A percentile compares a stretch with the other conserved stretches of the same genome.
phyloP scores from a whole-genome alignment of 768 basidiomycete species.

The Harrya chromipes region DNA sequence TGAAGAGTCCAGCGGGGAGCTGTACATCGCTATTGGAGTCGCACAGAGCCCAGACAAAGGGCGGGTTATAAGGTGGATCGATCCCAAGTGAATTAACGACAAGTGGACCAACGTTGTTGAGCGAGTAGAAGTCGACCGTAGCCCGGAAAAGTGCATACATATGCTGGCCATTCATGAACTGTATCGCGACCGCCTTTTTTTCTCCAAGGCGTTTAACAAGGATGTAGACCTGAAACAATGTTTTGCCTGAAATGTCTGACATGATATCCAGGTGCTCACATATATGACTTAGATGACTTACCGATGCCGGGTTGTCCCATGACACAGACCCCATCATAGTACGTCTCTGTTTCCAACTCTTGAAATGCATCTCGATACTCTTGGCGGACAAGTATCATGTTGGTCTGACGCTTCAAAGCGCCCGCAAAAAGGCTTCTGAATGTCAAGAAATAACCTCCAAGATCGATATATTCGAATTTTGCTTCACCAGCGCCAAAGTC shows the following conservation, averaged over 20 bases:
- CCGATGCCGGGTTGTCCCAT: conserved; percentile 8
- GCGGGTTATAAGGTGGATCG: too few relatives aligned
- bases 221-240: neutral
- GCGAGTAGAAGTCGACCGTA: too few relatives aligned
- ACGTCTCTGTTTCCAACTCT: neutral
- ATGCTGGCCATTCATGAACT: neutral
- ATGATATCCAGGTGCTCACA: too few relatives aligned
- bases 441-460: neutral
- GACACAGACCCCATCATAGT: neutral
- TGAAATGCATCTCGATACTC: neutral
- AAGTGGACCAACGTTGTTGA: too few relatives aligned
- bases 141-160: neutral
- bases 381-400: conserved; percentile 2
- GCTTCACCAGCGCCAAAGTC: neutral
- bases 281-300: neutral
- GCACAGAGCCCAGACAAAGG: neutral
- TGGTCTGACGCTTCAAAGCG: too few relatives aligned
- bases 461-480: neutral
- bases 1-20: neutral
- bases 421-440: neutral
- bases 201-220: neutral
- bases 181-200: neutral
- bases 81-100: too few relatives aligned
- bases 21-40: neutral
- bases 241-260: neutral